Base-by-base conservation (phyloP, 495 filamentous ascomycete species). In the Antarctomyces pellizariae region DNA sequence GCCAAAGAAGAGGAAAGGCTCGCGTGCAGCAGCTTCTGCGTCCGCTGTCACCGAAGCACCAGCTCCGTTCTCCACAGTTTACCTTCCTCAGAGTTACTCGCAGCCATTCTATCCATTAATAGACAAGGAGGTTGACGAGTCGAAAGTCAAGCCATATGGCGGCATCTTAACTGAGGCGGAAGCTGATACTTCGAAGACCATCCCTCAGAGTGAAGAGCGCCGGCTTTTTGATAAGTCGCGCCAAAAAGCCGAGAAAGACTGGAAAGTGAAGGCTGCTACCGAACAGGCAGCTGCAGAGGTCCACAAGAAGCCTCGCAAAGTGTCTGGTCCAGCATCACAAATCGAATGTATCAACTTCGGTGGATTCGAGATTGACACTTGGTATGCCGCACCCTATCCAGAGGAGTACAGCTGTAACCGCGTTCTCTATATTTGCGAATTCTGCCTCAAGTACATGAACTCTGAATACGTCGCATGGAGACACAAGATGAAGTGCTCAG, bases 261-360 rank as follows among this genome's bases (percentile, higher is more conserved):
- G 83, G 76, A 75, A 82, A 41, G 50, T 54, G 28, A 67, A 69
- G 37, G 46, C 60, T 3, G 54, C 37, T 8, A 26, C 41, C n/a
- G 53, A 49, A 18, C 50, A 56, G 7, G 48, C 49, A 5, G 53
- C 56, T 46, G 51, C 56, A 35, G 48, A 53, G 12, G 54, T 55
- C 28, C 30, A 46, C 14, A 62, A 56, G 37, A 59, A 54, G 37
- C 46, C 54, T 0, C 56, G 50, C 28, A 91, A 90, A 43, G 61
- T 71, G 1, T 72, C 79, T 6, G 80, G 75, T 0, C 76, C 79
- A 3, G 75, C 82, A 2, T 92, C 82, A 41, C 83, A 92, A 47
- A 93, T 97, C 47, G 86, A 95, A 43, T 91, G 83, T 50, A 91
- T 97, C 54, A 83, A 90, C 33, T 95, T 97, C 50, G 86, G 89